These are phyloP conservation scores for Xylariaceae sp. DNA, from an alignment of 2,329 filamentous ascomycete species.

Conservation along the genomic window DNA sequence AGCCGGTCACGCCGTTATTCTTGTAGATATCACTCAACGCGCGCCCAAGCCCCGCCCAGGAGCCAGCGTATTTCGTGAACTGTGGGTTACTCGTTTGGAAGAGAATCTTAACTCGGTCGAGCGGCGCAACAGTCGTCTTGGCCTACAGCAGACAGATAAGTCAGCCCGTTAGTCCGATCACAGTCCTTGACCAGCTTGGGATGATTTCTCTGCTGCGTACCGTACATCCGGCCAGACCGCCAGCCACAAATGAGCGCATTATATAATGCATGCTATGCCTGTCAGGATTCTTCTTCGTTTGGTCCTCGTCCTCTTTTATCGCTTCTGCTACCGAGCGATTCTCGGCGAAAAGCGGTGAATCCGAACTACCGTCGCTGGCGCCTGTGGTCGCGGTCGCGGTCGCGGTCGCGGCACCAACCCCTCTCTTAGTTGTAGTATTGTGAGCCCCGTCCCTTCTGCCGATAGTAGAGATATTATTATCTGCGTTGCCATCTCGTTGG, in stretches of 20 bases:
- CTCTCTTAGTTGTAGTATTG: constrained; percentile 19
- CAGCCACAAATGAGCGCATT: constrained; percentile 75
- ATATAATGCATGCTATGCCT: constrained; percentile 80
- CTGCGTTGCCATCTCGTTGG: constrained; percentile 34
- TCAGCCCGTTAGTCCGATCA: constrained; percentile 1
- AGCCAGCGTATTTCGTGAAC: constrained; percentile 87
- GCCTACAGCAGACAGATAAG: constrained; percentile 49
- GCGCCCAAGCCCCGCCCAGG: constrained; percentile 75
- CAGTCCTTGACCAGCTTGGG: background rate
- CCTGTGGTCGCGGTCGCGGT: constrained; percentile 6
- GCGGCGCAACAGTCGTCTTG: constrained; percentile 90
- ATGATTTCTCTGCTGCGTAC: constrained; percentile 48
- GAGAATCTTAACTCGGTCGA: constrained; percentile 97
- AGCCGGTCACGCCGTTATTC: constrained; percentile 65
- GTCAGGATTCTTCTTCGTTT: constrained; percentile 46
- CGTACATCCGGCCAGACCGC: constrained; percentile 85
- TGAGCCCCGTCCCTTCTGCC: constrained; percentile 28
- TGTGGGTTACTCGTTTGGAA: constrained; percentile 94
- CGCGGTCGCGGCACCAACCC: constrained; percentile 15
- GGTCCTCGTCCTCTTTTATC: constrained; percentile 32
- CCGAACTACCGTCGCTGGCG: constrained; percentile 22
- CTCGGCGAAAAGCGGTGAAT: constrained; percentile 40
- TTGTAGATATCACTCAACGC: constrained; percentile 80
- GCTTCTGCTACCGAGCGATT: constrained; percentile 37
- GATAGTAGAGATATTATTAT: constrained; percentile 24